phyloP scores from a whole-genome alignment of 139 green algal genomes.

The Chlorella sp. region DNA sequence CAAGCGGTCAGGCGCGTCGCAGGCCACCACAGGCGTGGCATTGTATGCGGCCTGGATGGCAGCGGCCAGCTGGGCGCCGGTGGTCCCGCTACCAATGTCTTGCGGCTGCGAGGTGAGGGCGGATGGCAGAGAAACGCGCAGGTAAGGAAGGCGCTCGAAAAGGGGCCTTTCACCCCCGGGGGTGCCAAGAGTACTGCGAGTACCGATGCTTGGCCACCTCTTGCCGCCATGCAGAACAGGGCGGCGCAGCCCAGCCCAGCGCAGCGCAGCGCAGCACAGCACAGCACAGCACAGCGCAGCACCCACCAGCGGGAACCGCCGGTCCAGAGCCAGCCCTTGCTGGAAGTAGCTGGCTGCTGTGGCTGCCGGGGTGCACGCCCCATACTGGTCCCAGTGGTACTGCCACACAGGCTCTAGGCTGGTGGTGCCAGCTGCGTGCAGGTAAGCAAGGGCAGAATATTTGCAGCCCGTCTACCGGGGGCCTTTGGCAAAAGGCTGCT shows the following conservation, averaged over 20 bases:
- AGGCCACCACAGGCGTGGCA: not conserved
- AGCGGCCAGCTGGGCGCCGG: not conserved
- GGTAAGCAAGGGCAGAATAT: not conserved
- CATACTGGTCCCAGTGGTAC: not conserved
- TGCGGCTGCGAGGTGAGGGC: constrained; percentile 2
- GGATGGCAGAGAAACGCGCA: too few species aligned
- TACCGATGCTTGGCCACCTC: too few species aligned
- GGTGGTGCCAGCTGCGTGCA: not conserved
- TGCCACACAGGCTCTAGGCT: not conserved
- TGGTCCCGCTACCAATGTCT: not conserved
- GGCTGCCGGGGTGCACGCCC: not conserved
- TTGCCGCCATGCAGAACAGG: too few species aligned
- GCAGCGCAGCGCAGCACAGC: not conserved
- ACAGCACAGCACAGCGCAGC: not conserved
- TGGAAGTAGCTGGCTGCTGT: not conserved
- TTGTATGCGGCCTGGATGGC: not conserved
- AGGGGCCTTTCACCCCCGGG: too few species aligned
- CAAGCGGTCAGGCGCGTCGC: not conserved
- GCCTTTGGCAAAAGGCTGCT: too few species aligned
- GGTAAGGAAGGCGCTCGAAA: too few species aligned
- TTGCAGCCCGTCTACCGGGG: too few species aligned
- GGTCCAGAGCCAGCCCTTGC: not conserved
- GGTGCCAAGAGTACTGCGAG: too few species aligned
- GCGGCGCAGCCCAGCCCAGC: too few species aligned
- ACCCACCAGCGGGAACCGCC: constrained; percentile 13